phyloP scores from a whole-genome alignment of 2,329 filamentous ascomycete species.

The Fusarium sp. region DNA sequence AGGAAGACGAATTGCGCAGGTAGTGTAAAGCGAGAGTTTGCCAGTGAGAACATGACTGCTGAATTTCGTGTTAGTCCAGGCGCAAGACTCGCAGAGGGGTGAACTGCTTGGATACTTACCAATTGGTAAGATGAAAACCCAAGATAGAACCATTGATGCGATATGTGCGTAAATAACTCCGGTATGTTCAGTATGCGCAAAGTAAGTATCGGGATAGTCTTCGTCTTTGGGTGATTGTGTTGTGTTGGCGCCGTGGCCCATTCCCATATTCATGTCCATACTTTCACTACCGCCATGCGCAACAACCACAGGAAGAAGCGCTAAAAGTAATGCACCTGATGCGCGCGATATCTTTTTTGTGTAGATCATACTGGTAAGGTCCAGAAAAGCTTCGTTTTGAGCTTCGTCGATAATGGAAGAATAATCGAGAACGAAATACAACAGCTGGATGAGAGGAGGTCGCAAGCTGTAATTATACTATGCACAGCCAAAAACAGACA shows the following conservation, averaged over 20 bases:
- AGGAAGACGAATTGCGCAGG: conserved; percentile 76
- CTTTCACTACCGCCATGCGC: conserved; percentile 35
- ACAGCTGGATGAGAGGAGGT: background rate
- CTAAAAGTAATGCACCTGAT: conserved; percentile 9
- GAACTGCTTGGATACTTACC: conserved; percentile 61
- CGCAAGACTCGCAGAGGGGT: background rate
- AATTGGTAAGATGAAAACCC: conserved; percentile 78
- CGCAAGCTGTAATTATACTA: conserved; percentile 2
- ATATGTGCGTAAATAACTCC: conserved; percentile 76
- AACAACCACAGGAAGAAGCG: conserved; percentile 32
- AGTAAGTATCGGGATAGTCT: conserved; percentile 66
- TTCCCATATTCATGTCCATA: conserved; percentile 16
- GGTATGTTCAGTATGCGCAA: conserved; percentile 63
- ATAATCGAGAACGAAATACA: background rate
- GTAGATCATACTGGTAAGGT: background rate
- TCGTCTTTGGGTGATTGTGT: conserved; percentile 43
- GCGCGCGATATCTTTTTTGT: background rate
- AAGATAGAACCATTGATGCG: conserved; percentile 74
- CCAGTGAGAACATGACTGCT: conserved; percentile 90
- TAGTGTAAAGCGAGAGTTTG: conserved; percentile 79
- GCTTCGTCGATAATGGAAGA: background rate
- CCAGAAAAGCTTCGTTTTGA: background rate
- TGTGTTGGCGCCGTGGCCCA: conserved; percentile 13
- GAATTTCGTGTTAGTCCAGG: conserved; percentile 19
- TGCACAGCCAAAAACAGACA: background rate